Base-by-base conservation (phyloP, 192 early-diverging fungal genomes). In the Rhizoclosmatium globosum region DNA sequence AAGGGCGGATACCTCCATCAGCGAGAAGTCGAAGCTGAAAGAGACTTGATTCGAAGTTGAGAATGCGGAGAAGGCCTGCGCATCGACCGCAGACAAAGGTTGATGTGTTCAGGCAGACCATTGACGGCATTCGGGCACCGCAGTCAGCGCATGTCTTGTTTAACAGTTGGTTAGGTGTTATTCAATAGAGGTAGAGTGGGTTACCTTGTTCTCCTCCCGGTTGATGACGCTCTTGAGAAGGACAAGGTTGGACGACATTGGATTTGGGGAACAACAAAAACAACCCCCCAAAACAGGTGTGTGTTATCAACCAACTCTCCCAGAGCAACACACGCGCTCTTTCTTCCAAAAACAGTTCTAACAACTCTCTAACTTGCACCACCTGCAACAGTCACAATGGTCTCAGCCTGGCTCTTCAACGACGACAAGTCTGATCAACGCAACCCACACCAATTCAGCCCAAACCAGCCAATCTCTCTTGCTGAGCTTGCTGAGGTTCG, bases 401-500 rank as follows among this genome's bases (percentile, higher is more conserved):
- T 43, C 44, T 46, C 67, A 7, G 67, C 67, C 7, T 68, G 67
- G 67, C 11, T n/a, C 39, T 46, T 68, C 42, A 53, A 53, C 50
- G 38, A 7, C 39, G 45, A 47, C 7, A 46, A 41, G 17, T 15
- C 7, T 15, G 70, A 72, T 58, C 70, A 72, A 44, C 70, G 70
- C 38, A 50, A 72, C 17, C 57, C 38, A 21, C 97, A 99, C 81
- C 93, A 98, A 72, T 92, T 86, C 50, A 84, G 81, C 0, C 90
- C 91, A 31, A 88, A 87, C 71, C 79, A 85, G 7, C 78, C 88
- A 4, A 91, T 96, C 46, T 87, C 91, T 21, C 79, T 87, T 43
- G 89, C 90, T 43, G 85, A 97, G 59, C 85, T 99, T 15, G 82
- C 53, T 6, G 68, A 72, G 48, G 53, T 72, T 7, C 31, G 31